phyloP scores from a whole-genome alignment of 495 filamentous ascomycete species.

The Aspergillus haitiensis region DNA sequence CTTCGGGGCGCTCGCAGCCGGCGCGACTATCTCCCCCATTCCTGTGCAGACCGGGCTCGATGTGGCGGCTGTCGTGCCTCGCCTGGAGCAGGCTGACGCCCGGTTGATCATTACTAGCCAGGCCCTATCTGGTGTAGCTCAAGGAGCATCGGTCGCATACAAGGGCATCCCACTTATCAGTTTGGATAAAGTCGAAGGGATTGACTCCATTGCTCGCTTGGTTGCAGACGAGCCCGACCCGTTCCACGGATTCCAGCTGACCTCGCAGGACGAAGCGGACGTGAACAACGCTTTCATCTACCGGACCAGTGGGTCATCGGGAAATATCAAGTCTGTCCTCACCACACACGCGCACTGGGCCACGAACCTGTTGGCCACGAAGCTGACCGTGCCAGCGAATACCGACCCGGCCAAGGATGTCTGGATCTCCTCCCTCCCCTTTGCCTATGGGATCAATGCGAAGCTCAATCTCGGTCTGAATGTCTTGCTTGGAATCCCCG shows the following conservation, averaged over 20 bases:
- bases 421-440: constrained; percentile 25
- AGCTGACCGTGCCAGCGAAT: constrained; percentile 19
- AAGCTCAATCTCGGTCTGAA: constrained; percentile 29
- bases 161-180: constrained; percentile 2
- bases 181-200: neutral
- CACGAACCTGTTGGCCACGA: constrained; percentile 21
- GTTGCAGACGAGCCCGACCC: neutral
- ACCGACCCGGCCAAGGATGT: constrained; percentile 23
- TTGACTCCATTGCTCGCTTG: constrained; percentile 1
- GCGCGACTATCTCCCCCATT: constrained; percentile 11
- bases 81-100: constrained; percentile 14
- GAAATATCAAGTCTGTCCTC: constrained; percentile 26
- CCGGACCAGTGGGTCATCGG: constrained; percentile 29
- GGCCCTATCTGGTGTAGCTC: neutral
- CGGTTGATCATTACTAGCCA: constrained; percentile 12
- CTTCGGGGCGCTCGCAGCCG: constrained; percentile 16
- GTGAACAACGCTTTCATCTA: constrained; percentile 23
- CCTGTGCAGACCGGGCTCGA: constrained; percentile 15
- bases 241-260: constrained; percentile 6
- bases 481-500: constrained; percentile 28
- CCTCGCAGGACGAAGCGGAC: neutral
- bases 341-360: constrained; percentile 29
- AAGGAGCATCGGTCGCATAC: neutral
- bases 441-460: constrained; percentile 30
- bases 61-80: constrained; percentile 12